Evolutionary conservation across 129 eudicot genomes (phyloP), one percentile per base, ranked within the genome.

Genomic region (Heracleum sosnowskyi): DNA sequence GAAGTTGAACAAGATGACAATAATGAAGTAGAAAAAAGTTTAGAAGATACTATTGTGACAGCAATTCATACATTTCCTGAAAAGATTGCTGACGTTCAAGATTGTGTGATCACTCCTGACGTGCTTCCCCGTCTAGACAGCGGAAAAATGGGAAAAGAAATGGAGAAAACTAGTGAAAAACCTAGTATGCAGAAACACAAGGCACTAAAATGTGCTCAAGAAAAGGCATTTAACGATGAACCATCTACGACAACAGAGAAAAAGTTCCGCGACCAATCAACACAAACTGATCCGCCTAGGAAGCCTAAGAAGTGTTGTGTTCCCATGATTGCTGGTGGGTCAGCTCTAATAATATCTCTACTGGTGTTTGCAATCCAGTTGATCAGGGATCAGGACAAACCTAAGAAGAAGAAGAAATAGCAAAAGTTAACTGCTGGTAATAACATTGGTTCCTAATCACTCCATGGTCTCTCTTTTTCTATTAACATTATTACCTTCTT

Each of bases 311-410:
- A 81, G 76, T 74, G 85, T 16, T 89, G 85, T 49, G 76, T 78
- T 5, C 91, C 97, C 4, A 46, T 90, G 34, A 81, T 92, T 74
- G 96, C 90, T 22, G 96, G 97, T 18, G 93, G 96, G 81, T 90
- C 97, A 18, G 83, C 96, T 2, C 69, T 92, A 57, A 69, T 92
- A 24, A 53, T 89, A 9, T 85, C 97, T 22, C 35, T 90, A 9
- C 83, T 90, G 36, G 93, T 84, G 60, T 83, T 88, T 60, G 86
- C 83, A 46, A 60, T 88, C 34, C 87, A 85, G n/a, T 64, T 89
- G 2, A 80, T 92, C 53, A 81, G 87, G 51, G 68, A 85, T 12
- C 88, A 83, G 77, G 81, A 60, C 53, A 82, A 81, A 81, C 74
- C 83, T 62, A 82, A 36, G 24, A 86, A 85, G 77, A 86, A 85